Conservation (phyloP, 768 basidiomycete species). For the Podaxis mareebaensis region DNA sequence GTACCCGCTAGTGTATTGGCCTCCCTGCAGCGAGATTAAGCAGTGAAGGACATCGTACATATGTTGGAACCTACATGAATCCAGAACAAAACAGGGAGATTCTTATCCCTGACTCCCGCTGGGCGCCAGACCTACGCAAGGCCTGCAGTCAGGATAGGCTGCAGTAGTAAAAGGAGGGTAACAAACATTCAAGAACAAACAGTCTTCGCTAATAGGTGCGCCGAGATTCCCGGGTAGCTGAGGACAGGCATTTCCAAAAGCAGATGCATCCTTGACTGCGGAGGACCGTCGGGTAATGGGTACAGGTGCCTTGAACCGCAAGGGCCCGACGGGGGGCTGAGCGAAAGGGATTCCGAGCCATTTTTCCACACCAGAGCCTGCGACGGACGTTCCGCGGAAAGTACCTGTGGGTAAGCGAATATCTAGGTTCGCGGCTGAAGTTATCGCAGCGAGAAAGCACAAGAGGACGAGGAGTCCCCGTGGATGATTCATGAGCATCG, state of each 20-base stretch:
- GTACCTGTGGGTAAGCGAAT: conserved; percentile 42
- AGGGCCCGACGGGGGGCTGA: conserved; percentile 50
- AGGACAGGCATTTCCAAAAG: conserved; percentile 58
- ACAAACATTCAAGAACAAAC: conserved; percentile 53
- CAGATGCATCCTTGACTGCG: conserved; percentile 40
- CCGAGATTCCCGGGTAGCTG: conserved; percentile 42
- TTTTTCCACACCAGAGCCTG: conserved; percentile 40
- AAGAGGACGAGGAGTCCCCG: not conserved
- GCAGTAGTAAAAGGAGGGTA: not conserved
- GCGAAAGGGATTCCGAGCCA: conserved; percentile 68
- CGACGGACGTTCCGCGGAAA: conserved; percentile 44
- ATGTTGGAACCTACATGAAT: conserved; percentile 29
- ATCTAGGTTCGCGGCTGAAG: conserved; percentile 30
- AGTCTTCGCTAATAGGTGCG: conserved; percentile 52
- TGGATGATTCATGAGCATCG: conserved; percentile 18
- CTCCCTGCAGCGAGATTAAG: conserved; percentile 36
- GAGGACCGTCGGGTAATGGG: conserved; percentile 33
- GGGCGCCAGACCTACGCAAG: conserved; percentile 38
- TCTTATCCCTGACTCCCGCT: conserved; percentile 23
- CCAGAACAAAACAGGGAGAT: conserved; percentile 40
- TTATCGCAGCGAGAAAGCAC: conserved; percentile 11
- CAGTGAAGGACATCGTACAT: not conserved
- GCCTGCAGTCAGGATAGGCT: not conserved
- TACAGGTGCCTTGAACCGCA: conserved; percentile 60
- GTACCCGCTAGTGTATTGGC: conserved; percentile 46